These are phyloP conservation scores for Allium sativum DNA, from an alignment of 106 monocot species.

Conservation along the genomic window DNA sequence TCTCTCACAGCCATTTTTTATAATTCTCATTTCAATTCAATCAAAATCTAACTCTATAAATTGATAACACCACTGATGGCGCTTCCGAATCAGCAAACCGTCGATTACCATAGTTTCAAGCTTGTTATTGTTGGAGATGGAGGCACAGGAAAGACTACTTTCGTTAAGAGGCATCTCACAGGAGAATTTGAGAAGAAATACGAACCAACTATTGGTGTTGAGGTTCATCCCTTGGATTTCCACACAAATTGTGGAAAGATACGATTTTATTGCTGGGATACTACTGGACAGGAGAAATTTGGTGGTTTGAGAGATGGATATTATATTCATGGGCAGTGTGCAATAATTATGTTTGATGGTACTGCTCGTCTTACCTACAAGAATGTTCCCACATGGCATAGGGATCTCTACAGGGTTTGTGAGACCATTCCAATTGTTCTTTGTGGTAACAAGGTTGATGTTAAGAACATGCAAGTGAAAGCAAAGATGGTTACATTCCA, in stretches of 20 bases:
- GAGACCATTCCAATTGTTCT: too few species aligned
- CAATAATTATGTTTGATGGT: too few species aligned
- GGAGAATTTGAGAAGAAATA: conserved; percentile 61
- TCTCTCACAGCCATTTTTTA: too few species aligned
- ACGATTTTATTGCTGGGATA: conserved; percentile 65
- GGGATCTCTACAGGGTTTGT: too few species aligned
- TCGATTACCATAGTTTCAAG: conserved; percentile 26
- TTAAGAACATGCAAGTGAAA: too few species aligned
- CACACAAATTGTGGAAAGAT: conserved; percentile 48
- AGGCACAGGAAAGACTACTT: conserved; percentile 43
- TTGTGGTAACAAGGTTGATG: too few species aligned
- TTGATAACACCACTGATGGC: background rate
- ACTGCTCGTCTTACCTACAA: too few species aligned
- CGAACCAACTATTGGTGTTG: conserved; percentile 63
- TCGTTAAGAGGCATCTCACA: conserved; percentile 51
- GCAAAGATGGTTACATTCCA: too few species aligned
- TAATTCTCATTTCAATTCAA: too few species aligned
- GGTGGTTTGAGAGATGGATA: conserved; percentile 59
- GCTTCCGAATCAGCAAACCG: conserved; percentile 19
- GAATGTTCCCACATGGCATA: too few species aligned
- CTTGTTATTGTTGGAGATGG: conserved; percentile 27
- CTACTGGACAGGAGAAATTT: conserved; percentile 58
- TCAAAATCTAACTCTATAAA: too few species aligned
- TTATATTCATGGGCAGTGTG: too few species aligned
- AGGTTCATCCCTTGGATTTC: conserved; percentile 60